Base-by-base conservation (phyloP, 2,329 filamentous ascomycete genomes). In the Leptodontidium sp. region DNA sequence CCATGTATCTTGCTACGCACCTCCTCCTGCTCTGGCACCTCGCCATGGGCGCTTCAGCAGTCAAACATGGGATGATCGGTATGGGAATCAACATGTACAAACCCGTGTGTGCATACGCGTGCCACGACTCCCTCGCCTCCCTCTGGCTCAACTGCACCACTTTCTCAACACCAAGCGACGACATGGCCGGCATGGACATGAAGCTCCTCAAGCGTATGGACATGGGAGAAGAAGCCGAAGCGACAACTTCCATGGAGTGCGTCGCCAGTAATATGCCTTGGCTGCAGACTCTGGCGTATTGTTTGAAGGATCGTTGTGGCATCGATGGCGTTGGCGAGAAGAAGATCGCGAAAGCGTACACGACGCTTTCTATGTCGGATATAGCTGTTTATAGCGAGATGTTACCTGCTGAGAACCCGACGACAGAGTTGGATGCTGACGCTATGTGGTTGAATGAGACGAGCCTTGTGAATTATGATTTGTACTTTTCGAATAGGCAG, bases 31-130 rank as follows among this genome's bases (percentile, higher is more conserved):
- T 62, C 9, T 24, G 24, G 40, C 59, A 62, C 24, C 26, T 62
- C 11, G 24, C 47, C 17, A 15, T 15, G 26, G 47, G 24, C 17
- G 59, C 59, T 32, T 43, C 32, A 50, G 59, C 59, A 38, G 59
- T 49, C 14, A 62, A 62, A 50, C 57, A 64, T 58, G 67, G 67
- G n/a, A 57, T 32, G 21, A 64, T 69, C n/a, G 67, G 67, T 5
- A 65, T 65, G 45, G 64, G 64, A 29, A 69, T 69, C 24, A 50
- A 26, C 3, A 69, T 69, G 64, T 69, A 69, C 53, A 55, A 66
- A 26, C 67, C 64, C 2, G 17, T 52, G 4, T 69, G 67, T 35
- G 58, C 67, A 14, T 69, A 64, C 21, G 64, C 67, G 1, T 69
- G 64, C 29, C 62, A 65, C 55, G 53, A 64, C 43, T 57, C 66